Evolutionary conservation across 129 eudicot genomes (phyloP), one percentile per base, ranked within the genome.

Genomic region (Apium graveolens): DNA sequence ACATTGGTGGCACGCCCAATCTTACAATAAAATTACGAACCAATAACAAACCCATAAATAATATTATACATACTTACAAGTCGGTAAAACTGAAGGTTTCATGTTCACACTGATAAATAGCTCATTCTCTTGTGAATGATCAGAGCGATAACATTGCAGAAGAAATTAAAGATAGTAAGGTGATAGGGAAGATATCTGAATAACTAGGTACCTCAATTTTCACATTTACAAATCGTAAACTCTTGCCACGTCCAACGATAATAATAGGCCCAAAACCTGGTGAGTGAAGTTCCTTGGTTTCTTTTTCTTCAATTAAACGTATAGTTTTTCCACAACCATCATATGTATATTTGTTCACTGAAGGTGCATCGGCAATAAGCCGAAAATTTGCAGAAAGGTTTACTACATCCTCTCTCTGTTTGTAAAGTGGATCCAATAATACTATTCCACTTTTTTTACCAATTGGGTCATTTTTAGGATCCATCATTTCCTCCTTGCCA

Each of bases 401-500:
- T 34, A 91, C 85, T 48, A 90, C 83, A 74, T 95, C 98, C 81
- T 95, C 98, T 24, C 53, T 82, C 80, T 95, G 98, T 83, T 82
- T 83, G 83, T 91, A 85, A 35, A 90, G 55, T 51, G 97, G 81
- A 76, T 78, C 77, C 63, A 86, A 85, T 66, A 95, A 86, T 37
- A 90, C 84, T 21, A 95, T 83, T 69, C 86, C 79, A 65, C 82
- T 78, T 38, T 73, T 87, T 86, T 83, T 91, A 77, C 86, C 62
- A 76, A 95, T 86, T 53, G 98, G 98, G 80, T 95, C 98, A 80
- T 95, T 91, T 78, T 90, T 83, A 42, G 96, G 98, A 82, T 95
- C 94, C 97, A 91, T 90, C 84, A 90, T 77, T 79, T 91, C 98
- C 49, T 95, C 98, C 86, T 93, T 95, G 60, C 98, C 97, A 65